These are phyloP conservation scores for Colletotrichum cuscutae DNA, from an alignment of 2,329 filamentous ascomycete genomes.

Conservation along the genomic window DNA sequence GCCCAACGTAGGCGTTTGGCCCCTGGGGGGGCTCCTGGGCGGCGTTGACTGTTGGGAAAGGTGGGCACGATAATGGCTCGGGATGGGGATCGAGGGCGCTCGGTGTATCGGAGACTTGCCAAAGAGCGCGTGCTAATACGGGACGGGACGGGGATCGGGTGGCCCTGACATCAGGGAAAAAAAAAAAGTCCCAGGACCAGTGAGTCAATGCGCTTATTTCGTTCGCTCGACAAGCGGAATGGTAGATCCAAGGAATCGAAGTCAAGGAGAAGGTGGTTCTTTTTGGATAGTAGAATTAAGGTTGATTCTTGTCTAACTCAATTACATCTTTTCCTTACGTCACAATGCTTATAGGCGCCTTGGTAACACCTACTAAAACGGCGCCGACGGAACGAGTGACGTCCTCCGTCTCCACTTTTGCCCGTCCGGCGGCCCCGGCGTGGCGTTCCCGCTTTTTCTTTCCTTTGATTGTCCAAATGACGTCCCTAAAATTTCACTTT, in stretches of 20 bases:
- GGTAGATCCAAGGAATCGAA: neutral
- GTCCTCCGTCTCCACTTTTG: neutral
- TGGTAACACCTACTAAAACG: neutral
- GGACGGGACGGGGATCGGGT: neutral
- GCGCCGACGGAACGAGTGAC: constrained; percentile 2
- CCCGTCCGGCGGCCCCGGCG: constrained; percentile 1
- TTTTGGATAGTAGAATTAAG: neutral
- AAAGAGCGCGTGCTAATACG: constrained; percentile 13
- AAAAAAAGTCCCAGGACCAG: neutral
- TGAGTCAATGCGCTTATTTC: neutral
- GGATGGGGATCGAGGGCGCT: neutral
- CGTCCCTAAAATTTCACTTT: neutral
- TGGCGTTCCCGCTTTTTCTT: constrained; percentile 2
- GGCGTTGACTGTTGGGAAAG: neutral
- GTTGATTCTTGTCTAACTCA: neutral
- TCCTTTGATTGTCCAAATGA: constrained; percentile 9
- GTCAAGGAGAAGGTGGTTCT: neutral
- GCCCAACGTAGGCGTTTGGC: neutral
- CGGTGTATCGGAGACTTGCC: constrained; percentile 18
- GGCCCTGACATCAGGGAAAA: neutral
- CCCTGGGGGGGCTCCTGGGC: no score
- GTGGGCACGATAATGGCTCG: constrained; percentile 31
- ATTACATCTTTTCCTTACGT: constrained; percentile 8
- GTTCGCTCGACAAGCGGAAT: neutral
- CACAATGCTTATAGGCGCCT: neutral